These are phyloP conservation scores for Plasmodium gaboni DNA, from an alignment of 169 alveolate genomes.

Conservation along the genomic window DNA sequence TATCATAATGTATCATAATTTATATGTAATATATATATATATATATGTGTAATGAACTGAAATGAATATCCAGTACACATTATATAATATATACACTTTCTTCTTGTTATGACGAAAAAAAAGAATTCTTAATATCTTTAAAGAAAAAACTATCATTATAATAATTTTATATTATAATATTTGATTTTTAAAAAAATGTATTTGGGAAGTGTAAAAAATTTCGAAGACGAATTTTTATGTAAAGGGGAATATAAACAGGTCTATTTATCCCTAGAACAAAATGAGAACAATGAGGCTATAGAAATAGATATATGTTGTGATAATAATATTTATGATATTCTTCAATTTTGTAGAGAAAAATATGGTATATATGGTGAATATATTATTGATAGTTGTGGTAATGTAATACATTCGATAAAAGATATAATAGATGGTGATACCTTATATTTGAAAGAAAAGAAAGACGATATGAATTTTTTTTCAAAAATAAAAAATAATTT, in stretches of 20 bases:
- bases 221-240: conserved; percentile 35
- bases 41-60: too few species aligned
- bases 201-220: conserved; percentile 22
- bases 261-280: conserved; percentile 28
- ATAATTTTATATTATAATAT: too few species aligned
- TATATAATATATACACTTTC: too few species aligned
- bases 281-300: conserved; percentile 50
- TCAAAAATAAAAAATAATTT: conserved; percentile 47
- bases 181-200: conserved; percentile 18
- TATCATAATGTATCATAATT: too few species aligned
- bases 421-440: conserved; percentile 75
- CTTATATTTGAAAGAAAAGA: conserved; percentile 47
- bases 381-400: conserved; percentile 51
- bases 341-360: conserved; percentile 67
- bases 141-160: too few species aligned
- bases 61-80: too few species aligned
- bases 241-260: conserved; percentile 71
- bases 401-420: conserved; percentile 45
- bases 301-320: conserved; percentile 55
- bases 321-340: conserved; percentile 38
- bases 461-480: conserved; percentile 1
- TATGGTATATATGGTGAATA: conserved; percentile 57
- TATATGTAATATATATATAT: too few species aligned
- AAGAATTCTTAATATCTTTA: too few species aligned
- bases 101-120: too few species aligned